Base-by-base conservation (phyloP, 805 yeast genomes). In the Wickerhamiella allomyrinae region DNA sequence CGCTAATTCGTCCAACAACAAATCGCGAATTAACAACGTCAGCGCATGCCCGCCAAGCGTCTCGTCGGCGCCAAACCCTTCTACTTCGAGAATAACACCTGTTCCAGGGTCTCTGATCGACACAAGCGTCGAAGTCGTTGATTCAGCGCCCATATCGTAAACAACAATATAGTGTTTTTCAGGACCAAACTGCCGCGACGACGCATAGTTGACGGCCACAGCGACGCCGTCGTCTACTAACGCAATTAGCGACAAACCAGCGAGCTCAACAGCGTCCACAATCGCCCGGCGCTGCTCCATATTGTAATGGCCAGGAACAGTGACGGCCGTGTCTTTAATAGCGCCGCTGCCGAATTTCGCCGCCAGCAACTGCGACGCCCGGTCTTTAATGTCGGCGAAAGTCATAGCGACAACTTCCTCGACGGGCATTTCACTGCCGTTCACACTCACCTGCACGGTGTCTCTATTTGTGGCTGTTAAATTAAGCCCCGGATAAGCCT, bases 191-290 rank as follows among this genome's bases (percentile, higher is more conserved):
- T 66, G 66, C 8, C 74, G 68, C 36, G 71, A 69, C 24, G 81
- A 68, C 1, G 84, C 83, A 57, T 75, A 87, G 54, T 85, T 83
- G 35, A 83, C 61, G 1, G 94, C 95, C 13, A 84, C 85, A 2
- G 97, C 91, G n/a, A 84, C 63, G 13, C 95, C 96, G 58, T 89
- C 96, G 55, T 82, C 87, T 2, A 87, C 81, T 42, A 89, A 65
- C 2, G 78, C 75, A 45, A 77, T 70, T 11, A 77, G 73, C 36
- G 71, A 65, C 45, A 77, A 61, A 19, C 79, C 82, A 2, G 94
- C 82, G 40, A 81, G 67, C 39, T 69, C 72, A 27, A 79, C 81
- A 3, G 87, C 75, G 50, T 86, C 94, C 25, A 69, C 62, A 34
- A 85, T 59, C 0, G 95, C 83, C 33, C 63, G 63, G 54, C 95